Percentiles rank a stretch among this genome's conserved stretches.
phyloP scores from a whole-genome alignment of 495 filamentous ascomycete species.

The Podospora pseudopauciseta region DNA sequence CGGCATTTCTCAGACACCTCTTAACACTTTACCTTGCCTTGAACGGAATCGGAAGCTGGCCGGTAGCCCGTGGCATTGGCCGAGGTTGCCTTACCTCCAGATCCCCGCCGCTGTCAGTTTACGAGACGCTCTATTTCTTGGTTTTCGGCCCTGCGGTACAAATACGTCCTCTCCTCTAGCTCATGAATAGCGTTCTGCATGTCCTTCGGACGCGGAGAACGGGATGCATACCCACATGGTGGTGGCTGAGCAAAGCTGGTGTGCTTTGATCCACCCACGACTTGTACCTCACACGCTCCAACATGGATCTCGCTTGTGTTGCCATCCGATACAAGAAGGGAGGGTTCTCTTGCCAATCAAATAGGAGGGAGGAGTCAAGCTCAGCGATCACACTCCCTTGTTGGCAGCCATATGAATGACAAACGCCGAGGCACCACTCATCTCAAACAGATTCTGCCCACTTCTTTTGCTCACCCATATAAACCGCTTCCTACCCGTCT shows the following conservation, averaged over 20 bases:
- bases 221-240: neutral
- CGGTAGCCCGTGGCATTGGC: neutral
- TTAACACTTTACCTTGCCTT: neutral
- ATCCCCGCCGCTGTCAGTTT: neutral
- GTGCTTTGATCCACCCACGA: neutral
- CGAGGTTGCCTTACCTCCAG: neutral
- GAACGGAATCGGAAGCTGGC: neutral
- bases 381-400: neutral
- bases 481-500: neutral
- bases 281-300: neutral
- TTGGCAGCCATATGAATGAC: neutral
- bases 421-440: neutral
- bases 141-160: neutral
- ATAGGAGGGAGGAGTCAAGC: slow-evolving; percentile 27
- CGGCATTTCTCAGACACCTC: neutral
- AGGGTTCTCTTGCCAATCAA: neutral
- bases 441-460: neutral
- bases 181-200: neutral
- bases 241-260: neutral
- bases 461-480: neutral
- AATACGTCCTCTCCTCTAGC: neutral
- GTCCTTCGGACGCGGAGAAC: neutral
- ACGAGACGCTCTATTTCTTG: neutral
- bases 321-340: too few relatives aligned
- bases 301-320: neutral